These are phyloP conservation scores for Ehretia macrophylla DNA, from an alignment of 257 asterid species.

Conservation along the genomic window DNA sequence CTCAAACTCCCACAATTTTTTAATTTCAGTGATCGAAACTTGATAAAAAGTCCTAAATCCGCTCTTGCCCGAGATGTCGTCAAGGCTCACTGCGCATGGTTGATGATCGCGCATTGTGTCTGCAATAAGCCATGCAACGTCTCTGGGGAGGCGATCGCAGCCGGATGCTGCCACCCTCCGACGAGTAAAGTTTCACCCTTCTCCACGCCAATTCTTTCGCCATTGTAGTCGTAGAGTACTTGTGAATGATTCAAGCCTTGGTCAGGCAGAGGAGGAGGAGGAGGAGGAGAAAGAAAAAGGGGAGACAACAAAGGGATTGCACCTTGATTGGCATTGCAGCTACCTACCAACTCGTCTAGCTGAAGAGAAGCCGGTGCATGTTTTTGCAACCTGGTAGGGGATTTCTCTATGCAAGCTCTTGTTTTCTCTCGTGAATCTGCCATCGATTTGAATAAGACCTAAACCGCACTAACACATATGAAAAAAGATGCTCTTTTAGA, in stretches of 20 bases:
- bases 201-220: not conserved
- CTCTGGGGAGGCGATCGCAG: slow-evolving; percentile 9
- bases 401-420: not conserved
- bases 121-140: slow-evolving; percentile 14
- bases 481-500: too few relatives aligned
- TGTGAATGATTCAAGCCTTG: not conserved
- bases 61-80: not conserved
- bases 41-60: not conserved
- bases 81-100: slow-evolving; percentile 1
- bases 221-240: not conserved
- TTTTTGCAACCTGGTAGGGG: slow-evolving; percentile 25
- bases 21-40: not conserved
- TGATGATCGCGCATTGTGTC: slow-evolving; percentile 17
- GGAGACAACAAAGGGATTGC: slow-evolving; percentile 22
- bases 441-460: too few relatives aligned
- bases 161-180: slow-evolving; percentile 27
- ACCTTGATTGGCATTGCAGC: slow-evolving; percentile 1
- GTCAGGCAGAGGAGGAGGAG: not conserved
- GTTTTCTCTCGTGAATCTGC: too few relatives aligned
- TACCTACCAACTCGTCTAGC: slow-evolving; percentile 4
- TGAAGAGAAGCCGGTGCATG: slow-evolving; percentile 26
- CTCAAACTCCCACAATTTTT: too few relatives aligned
- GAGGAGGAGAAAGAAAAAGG: slow-evolving; percentile 19
- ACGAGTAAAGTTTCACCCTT: not conserved
- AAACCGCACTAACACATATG: too few relatives aligned